A percentile compares a stretch with the other conserved stretches of the same genome.
Evolutionary conservation across 2,329 filamentous ascomycete species (phyloP).

Genomic region (Penicillium sp.): DNA sequence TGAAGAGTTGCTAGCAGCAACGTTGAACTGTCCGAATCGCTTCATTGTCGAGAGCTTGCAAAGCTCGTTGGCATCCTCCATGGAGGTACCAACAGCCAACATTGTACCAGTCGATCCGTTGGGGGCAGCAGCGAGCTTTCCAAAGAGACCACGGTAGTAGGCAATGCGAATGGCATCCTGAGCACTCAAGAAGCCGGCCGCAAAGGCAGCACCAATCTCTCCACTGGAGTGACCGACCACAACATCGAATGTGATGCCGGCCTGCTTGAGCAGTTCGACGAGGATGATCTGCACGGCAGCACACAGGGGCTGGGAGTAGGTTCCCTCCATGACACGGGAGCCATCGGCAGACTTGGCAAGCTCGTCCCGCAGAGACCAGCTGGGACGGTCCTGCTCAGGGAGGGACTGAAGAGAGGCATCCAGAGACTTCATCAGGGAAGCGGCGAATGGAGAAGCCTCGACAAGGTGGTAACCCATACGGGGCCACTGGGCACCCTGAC

Average conservation of each 20-base stretch:
- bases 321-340: constrained; percentile 10
- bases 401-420: constrained; percentile 9
- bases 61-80: constrained; percentile 6
- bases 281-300: constrained; percentile 53
- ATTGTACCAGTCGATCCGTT: constrained; percentile 8
- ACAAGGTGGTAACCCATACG: constrained; percentile 25
- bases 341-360: not conserved
- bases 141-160: constrained; percentile 40
- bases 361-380: constrained; percentile 13
- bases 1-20: constrained; percentile 21
- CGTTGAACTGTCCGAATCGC: constrained; percentile 3
- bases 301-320: constrained; percentile 22
- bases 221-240: constrained; percentile 53
- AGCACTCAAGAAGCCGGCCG: constrained; percentile 43
- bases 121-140: constrained; percentile 1
- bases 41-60: not conserved
- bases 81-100: constrained; percentile 14
- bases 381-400: constrained; percentile 14
- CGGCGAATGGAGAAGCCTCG: constrained; percentile 4
- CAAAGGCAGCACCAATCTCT: constrained; percentile 53
- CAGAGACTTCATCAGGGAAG: not conserved
- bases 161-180: constrained; percentile 45
- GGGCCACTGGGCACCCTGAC: constrained; percentile 30
- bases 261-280: constrained; percentile 47
- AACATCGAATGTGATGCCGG: constrained; percentile 40